Evolutionary conservation across 257 asterid genomes (phyloP), one percentile per base, ranked within the genome.

Genomic region (Solanum commersonii): DNA sequence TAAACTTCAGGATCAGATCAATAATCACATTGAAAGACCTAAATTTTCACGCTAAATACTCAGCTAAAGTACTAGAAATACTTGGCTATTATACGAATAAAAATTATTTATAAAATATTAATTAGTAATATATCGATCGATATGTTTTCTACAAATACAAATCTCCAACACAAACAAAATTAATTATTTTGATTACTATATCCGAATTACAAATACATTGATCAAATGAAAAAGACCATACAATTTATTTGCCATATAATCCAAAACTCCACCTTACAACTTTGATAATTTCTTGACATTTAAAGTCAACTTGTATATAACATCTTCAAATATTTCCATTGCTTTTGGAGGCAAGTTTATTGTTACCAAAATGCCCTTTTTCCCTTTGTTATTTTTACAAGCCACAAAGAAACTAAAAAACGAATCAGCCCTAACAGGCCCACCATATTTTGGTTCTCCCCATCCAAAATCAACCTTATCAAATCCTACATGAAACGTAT

Each of bases 401-500:
- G 87, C 52, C 52, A 63, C 76, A 40, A 60, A 60, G 34, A 35
- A 79, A 15, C 60, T 40, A 56, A 82, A 33, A 38, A 70, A 65
- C 4, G 1, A 42, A 29, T n/a, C 16, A 29, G 42, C 29, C 20
- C 23, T 49, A 71, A 15, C 71, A 34, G 59, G 71, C 34, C 89
- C 89, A 25, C 84, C 44, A 73, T 65, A 83, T 25, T 67, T 34
- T 5, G 89, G 87, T 49, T 71, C 34, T 31, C 89, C 87, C 89
- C 89, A 87, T 63, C 89, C 89, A 52, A 81, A 87, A 70, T 87
- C 87, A 29, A 83, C 56, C 27, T 68, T 44, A 23, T 68, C 89
- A 67, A 87, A 46, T 16, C 89, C 89, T 23, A 73, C 25, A 25
- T 37, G 29, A 1, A 22, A 8, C 9, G 38, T 73, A 2, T 86